Conservation (phyloP, 257 asterid species). For the Solanum appendiculatum region DNA sequence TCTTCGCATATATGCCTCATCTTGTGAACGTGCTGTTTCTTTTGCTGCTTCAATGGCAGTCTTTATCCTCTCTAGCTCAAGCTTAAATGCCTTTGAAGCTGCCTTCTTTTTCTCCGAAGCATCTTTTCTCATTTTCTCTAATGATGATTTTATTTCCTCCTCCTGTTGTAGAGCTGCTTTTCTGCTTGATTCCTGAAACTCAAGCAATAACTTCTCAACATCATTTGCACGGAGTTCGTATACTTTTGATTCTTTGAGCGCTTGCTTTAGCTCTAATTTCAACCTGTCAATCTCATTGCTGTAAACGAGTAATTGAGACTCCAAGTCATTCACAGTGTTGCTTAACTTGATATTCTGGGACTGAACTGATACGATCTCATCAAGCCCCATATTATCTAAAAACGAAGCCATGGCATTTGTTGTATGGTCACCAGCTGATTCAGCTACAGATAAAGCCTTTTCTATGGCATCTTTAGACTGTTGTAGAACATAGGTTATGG, state of each 20-base stretch:
- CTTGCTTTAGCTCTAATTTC: slow-evolving; percentile 23
- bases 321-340: slow-evolving; percentile 17
- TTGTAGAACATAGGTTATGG: slow-evolving; percentile 15
- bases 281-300: slow-evolving; percentile 13
- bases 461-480: slow-evolving; percentile 31
- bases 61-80: slow-evolving; percentile 23
- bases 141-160: slow-evolving; percentile 20
- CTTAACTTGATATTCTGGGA: slow-evolving; percentile 22
- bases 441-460: slow-evolving; percentile 33
- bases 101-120: slow-evolving; percentile 18
- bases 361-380: slow-evolving; percentile 12
- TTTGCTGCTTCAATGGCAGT: slow-evolving; percentile 30
- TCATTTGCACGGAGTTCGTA: slow-evolving; percentile 15
- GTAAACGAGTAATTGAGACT: slow-evolving; percentile 7
- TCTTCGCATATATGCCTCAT: slow-evolving; percentile 24
- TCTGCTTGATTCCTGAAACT: slow-evolving; percentile 26
- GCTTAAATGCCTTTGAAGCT: slow-evolving; percentile 29
- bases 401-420: slow-evolving; percentile 14
- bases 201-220: slow-evolving; percentile 24
- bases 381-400: slow-evolving; percentile 17
- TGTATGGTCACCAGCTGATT: slow-evolving; percentile 25
- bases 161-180: slow-evolving; percentile 19
- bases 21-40: slow-evolving; percentile 18
- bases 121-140: slow-evolving; percentile 31
- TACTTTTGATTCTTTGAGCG: slow-evolving; percentile 8